Evolutionary conservation across 2,329 filamentous ascomycete species (phyloP), one percentile per base, ranked within the genome.

Genomic region (Ceratocystis variospora): DNA sequence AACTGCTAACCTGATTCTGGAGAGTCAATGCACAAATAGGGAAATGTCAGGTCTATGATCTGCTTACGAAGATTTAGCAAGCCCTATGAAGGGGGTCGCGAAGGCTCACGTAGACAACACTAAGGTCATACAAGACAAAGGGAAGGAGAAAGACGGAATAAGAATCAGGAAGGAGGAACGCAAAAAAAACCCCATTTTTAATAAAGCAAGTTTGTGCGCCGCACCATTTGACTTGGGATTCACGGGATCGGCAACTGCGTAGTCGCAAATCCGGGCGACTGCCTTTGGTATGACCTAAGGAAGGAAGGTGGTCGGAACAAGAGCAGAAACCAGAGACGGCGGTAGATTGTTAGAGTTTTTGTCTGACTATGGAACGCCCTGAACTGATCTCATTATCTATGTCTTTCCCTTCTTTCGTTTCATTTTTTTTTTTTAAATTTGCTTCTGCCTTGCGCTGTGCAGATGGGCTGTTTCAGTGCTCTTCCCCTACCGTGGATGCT

Each of bases 1-100:
- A 37, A 17, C 12, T 37, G 7, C 53, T 59, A 59, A 17, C 10
- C 25, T 31, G 15, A 33, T 31, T 59, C 6, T 33, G 15, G 53
- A 37, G 28, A 59, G 53, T 59, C 53, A 59, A 59, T 59, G 53
- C 53, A 59, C 53, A n/a, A 25, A 19, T 12, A 59, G n/a, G n/a
- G 12, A 59, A 59, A 59, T 59, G 28, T 19, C 53, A 59, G 53
- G 53, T 6, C 53, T 19, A 33, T 59, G 53, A 37, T 59, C 53
- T 59, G 10, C 53, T 33, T 25, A 10, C 25, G 22, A 53, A 53
- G 3, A 19, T 15, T 48, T n/a, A 50, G 3, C 6, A 50, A 5
- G 19, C 15, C 25, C 48, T 15, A 53, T 12, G 48, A 15, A 28
- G 33, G 22, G 5, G 15, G 28, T 12, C 25, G 33, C 25, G 15